phyloP scores from a whole-genome alignment of 1,284 basidiomycete genomes.

The Heterobasidion occidentale region DNA sequence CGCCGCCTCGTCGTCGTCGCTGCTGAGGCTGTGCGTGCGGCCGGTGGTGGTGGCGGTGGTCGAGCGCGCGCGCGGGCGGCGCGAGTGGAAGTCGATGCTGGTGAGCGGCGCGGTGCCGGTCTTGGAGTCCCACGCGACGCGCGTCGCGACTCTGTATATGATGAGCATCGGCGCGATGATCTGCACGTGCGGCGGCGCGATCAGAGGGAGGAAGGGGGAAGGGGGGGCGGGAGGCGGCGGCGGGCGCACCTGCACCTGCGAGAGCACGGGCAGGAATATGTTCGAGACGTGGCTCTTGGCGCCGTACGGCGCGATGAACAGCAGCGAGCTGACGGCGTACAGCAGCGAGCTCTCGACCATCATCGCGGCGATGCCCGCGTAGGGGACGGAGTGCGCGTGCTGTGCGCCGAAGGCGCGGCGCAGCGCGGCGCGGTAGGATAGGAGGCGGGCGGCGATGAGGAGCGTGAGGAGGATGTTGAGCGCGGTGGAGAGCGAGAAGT shows the following conservation, averaged over 20 bases:
- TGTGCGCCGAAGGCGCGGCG: not conserved
- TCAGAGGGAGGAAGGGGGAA: too few species aligned
- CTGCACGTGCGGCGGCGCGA: not conserved
- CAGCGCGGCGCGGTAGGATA: not conserved
- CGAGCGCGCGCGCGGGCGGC: not conserved
- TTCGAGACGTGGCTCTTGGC: not conserved
- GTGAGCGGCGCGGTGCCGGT: not conserved
- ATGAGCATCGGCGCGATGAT: not conserved
- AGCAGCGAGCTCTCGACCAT: not conserved
- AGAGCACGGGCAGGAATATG: not conserved
- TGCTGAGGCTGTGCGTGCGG: not conserved
- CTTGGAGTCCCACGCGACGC: not conserved
- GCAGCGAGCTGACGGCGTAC: not conserved
- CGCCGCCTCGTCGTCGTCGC: not conserved
- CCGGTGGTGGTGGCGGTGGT: not conserved
- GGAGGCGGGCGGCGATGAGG: constrained; percentile 2
- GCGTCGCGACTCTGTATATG: not conserved
- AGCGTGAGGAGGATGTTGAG: constrained; percentile 10
- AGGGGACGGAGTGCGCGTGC: not conserved
- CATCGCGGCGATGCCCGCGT: not conserved
- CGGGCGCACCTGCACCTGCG: not conserved
- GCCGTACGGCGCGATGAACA: not conserved
- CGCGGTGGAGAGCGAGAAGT: constrained; percentile 25
- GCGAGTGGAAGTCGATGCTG: not conserved
- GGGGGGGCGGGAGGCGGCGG: too few species aligned